A percentile compares a stretch with the other conserved stretches of the same genome.
phyloP scores from a whole-genome alignment of 352 stramenopile species.

The Phytopythium cucurbitacearum region DNA sequence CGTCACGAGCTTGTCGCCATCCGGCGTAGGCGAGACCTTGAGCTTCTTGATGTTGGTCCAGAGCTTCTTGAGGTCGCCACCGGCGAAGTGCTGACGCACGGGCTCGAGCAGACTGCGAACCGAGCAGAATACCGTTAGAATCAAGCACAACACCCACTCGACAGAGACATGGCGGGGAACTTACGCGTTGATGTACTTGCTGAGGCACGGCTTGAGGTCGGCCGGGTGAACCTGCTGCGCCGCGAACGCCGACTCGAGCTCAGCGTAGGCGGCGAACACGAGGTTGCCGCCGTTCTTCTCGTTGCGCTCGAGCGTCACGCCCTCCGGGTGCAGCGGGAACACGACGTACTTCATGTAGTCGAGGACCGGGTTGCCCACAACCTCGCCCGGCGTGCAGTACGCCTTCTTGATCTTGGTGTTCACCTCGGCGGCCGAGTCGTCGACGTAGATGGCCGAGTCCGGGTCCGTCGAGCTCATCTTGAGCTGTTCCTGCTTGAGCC shows the following conservation, averaged over 20 bases:
- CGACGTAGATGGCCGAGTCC: constrained; percentile 98
- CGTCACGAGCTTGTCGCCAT: constrained; percentile 72
- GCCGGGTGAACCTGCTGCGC: constrained; percentile 93
- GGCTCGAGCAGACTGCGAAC: constrained; percentile 86
- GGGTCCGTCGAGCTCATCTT: constrained; percentile 99
- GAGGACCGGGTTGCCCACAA: constrained; percentile 92
- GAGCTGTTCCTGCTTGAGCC: constrained; percentile 97
- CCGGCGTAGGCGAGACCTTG: constrained; percentile 56
- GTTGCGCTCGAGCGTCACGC: constrained; percentile 72
- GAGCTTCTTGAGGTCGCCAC: constrained; percentile 94
- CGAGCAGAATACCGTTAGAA: not conserved
- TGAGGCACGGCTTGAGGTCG: constrained; percentile 95
- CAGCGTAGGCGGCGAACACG: constrained; percentile 87
- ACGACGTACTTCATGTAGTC: constrained; percentile 97
- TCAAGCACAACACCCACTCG: not conserved
- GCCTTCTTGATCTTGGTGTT: constrained; percentile 99
- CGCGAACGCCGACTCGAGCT: constrained; percentile 91
- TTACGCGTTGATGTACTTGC: constrained; percentile 89
- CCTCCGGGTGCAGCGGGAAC: constrained; percentile 77
- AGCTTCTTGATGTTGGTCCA: constrained; percentile 92
- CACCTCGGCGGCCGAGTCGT: constrained; percentile 93
- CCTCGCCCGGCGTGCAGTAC: constrained; percentile 92
- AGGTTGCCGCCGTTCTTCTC: constrained; percentile 84
- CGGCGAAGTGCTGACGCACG: constrained; percentile 94
- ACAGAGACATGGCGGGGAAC: not conserved